Base-by-base conservation (phyloP, 2,329 filamentous ascomycete species). In the Calonectria crousiana region DNA sequence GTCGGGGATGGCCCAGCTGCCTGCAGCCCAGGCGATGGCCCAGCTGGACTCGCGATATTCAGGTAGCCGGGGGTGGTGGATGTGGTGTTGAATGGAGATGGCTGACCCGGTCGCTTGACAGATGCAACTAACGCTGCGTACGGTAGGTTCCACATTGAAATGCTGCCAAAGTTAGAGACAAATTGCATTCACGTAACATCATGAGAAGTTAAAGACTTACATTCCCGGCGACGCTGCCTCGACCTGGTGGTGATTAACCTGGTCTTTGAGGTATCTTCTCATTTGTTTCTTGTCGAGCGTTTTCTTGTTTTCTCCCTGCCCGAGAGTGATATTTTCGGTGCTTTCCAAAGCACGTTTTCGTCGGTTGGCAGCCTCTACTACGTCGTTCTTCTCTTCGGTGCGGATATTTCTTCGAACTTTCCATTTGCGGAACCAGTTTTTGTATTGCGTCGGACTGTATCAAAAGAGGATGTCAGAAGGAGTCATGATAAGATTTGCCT, bases 111-210 rank as follows among this genome's bases (percentile, higher is more conserved):
- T 1, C 41, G 23, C 10, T 64, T 65, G 0, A 76, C 10, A 1
- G 71, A 34, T 0, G 76, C 64, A 1, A 72, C 26, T 51, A 74
- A 69, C 1, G 77, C 77, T 0, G 36, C 47, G 18, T 77, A 78
- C 0, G 77, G 76, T 0, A 76, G 76, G 1, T 34, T 67, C 67
- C 68, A 76, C 0, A 58, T 71, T 0, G 73, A 75, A 0, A 78
- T 49, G 8, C 76, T 77, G 6, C 6, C 18, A 16, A 11, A 8
- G 28, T 32, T 13, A 36, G 32, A 32, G 20, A 69, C 18, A 13
- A 9, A 41, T 32, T 41, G 6, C 38, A n/a, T 11, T 47, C 4
- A 13, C 60, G 23, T 3, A 18, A 8, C 2, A 52, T 23, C 1
- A 14, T 18, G 8, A 32, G 4, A 14, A 49, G n/a, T 18, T 6